A percentile compares a stretch with the other conserved stretches of the same genome.
These are phyloP conservation scores for Xylariaceae sp. DNA, from an alignment of 2,329 filamentous ascomycete genomes.

Conservation along the genomic window DNA sequence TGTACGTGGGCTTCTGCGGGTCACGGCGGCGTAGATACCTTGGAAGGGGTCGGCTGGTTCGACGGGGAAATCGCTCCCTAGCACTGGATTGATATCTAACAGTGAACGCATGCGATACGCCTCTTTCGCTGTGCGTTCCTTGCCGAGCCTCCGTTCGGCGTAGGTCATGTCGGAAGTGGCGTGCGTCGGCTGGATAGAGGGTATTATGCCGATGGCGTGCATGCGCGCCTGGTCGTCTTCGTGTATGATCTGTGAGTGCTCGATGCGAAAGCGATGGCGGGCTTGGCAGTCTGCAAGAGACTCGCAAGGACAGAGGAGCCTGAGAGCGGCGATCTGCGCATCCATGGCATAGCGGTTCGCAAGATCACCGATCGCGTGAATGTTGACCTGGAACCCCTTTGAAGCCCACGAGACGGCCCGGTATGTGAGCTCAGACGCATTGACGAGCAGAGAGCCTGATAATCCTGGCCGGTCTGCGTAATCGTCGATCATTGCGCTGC, in stretches of 20 bases:
- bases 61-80: conserved; percentile 76
- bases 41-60: conserved; percentile 72
- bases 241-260: conserved; percentile 75
- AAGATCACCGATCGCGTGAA: conserved; percentile 75
- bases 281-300: conserved; percentile 58
- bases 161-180: conserved; percentile 76
- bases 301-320: conserved; percentile 55
- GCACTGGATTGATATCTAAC: conserved; percentile 58
- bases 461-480: conserved; percentile 69
- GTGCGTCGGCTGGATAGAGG: conserved; percentile 75
- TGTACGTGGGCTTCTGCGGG: conserved; percentile 64
- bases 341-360: conserved; percentile 71
- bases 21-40: conserved; percentile 72
- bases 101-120: conserved; percentile 73
- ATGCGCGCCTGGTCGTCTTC: conserved; percentile 68
- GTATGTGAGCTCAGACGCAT: conserved; percentile 62
- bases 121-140: conserved; percentile 57
- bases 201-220: conserved; percentile 64
- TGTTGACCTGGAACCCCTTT: conserved; percentile 71
- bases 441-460: conserved; percentile 70
- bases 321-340: conserved; percentile 64
- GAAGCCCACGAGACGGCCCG: conserved; percentile 65
- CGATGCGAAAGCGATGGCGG: conserved; percentile 68
- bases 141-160: conserved; percentile 65
- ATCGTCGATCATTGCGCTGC: conserved; percentile 73